Conservation (phyloP, 164 flowering plant genomes). For the Magnolia sinica region DNA sequence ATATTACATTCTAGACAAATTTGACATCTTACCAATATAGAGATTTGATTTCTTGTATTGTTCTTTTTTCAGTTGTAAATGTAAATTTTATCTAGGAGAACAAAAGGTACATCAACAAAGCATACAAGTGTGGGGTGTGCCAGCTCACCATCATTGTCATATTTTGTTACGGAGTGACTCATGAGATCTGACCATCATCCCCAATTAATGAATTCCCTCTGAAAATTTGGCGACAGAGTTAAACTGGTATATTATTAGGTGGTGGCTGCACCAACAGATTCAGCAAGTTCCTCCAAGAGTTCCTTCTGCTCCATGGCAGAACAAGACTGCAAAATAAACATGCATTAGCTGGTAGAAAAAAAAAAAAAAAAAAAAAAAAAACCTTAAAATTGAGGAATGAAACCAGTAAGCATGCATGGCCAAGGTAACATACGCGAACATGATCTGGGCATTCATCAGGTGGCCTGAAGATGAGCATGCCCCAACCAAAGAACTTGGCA, state of each 20-base stretch:
- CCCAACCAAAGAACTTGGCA: neutral
- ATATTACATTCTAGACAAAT: neutral
- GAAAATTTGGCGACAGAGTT: neutral
- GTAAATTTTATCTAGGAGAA: too few species aligned
- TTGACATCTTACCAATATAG: neutral
- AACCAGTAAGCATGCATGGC: neutral
- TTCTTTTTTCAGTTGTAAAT: neutral
- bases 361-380: too few species aligned
- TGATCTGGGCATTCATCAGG: neutral
- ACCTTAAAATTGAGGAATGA: neutral
- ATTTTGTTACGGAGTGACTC: neutral
- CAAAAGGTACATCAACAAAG: neutral
- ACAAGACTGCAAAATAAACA: slow-evolving; percentile 65
- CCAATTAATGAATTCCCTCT: neutral
- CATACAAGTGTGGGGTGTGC: neutral
- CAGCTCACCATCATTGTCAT: neutral
- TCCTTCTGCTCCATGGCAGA: slow-evolving; percentile 81
- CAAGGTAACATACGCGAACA: neutral
- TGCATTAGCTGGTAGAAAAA: neutral
- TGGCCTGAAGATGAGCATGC: neutral
- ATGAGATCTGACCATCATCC: neutral
- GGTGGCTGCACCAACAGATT: slow-evolving; percentile 48
- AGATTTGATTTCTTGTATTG: neutral
- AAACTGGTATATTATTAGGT: slow-evolving; percentile 19
- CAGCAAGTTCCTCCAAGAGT: slow-evolving; percentile 79